These are phyloP conservation scores for Oryza meyeriana DNA, from an alignment of 176 grass and related monocot genomes.

Conservation along the genomic window DNA sequence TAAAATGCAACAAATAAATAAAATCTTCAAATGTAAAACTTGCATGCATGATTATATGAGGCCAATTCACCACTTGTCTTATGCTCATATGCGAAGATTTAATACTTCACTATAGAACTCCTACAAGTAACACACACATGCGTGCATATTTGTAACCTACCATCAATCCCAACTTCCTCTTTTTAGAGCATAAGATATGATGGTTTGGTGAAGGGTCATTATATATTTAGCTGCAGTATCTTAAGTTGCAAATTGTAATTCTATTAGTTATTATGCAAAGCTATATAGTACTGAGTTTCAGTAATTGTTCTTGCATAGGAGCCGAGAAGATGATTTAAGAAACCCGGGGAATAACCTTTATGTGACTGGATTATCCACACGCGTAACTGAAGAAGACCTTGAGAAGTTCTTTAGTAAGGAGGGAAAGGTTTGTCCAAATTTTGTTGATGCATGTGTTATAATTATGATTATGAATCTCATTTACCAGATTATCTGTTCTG, in stretches of 20 bases:
- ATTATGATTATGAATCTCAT: neutral
- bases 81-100: neutral
- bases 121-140: neutral
- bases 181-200: neutral
- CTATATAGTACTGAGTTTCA: slow-evolving; percentile 11
- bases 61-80: neutral
- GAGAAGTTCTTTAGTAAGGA: slow-evolving; percentile 89
- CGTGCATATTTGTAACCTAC: neutral
- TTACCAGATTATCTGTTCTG: neutral
- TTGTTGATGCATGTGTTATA: neutral
- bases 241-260: slow-evolving; percentile 8
- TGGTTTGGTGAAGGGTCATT: neutral
- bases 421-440: slow-evolving; percentile 56
- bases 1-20: neutral
- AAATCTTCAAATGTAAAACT: neutral
- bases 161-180: neutral
- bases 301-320: slow-evolving; percentile 40
- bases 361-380: slow-evolving; percentile 92
- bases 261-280: neutral
- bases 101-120: neutral
- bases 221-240: neutral
- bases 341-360: slow-evolving; percentile 98
- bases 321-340: slow-evolving; percentile 45
- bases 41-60: neutral
- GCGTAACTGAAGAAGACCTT: slow-evolving; percentile 60